Conservation (phyloP, 768 basidiomycete genomes). For the Lactifluus volemus region DNA sequence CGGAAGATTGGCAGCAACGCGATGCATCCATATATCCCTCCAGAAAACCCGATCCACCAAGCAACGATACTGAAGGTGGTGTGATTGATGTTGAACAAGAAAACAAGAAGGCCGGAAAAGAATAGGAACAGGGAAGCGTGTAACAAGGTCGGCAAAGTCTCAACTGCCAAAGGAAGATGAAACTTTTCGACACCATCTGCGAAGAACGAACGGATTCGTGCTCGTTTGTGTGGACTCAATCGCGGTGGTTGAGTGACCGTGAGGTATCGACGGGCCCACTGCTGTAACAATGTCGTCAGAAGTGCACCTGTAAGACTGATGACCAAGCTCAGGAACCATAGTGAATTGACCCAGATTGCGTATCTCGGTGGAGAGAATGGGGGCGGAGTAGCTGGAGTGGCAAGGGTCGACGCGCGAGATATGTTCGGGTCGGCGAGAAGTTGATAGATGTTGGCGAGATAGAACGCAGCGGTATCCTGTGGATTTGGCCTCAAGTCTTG, state of each 20-base stretch:
- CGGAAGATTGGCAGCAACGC: not conserved
- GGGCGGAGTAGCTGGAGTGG: no score
- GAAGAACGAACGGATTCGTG: not conserved
- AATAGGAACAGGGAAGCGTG: not conserved
- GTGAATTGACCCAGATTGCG: no score
- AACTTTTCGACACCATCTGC: not conserved
- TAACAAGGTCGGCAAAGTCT: not conserved
- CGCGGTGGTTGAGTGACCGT: not conserved
- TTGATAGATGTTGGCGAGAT: no score
- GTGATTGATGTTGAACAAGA: not conserved
- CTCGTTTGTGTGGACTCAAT: not conserved
- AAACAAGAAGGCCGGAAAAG: not conserved
- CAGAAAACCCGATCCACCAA: not conserved
- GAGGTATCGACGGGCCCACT: no score
- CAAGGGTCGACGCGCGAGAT: no score
- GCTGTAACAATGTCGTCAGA: not conserved
- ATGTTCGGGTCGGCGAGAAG: no score
- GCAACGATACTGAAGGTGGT: no score
- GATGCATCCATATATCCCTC: not conserved
- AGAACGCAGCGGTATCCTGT: no score
- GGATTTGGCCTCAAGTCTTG: no score
- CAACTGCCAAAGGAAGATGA: not conserved
- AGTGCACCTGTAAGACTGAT: not conserved
- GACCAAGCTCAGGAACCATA: not conserved
- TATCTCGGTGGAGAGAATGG: no score